Evolutionary conservation across 371 early-diverging fungal species (phyloP).

Genomic region (Nematocida sp.): DNA sequence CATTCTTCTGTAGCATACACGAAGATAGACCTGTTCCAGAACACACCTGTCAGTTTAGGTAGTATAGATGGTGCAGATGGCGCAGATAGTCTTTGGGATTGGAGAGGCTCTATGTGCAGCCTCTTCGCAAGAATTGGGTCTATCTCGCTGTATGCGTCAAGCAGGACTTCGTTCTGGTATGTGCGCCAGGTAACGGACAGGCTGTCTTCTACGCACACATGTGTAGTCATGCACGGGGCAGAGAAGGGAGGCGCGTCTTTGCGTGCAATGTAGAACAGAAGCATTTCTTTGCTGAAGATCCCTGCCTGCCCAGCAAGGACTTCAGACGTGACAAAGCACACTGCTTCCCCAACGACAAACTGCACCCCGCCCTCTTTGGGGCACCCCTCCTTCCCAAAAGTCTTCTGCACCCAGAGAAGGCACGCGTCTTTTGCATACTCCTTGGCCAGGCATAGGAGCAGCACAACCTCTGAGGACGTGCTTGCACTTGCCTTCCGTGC

Average conservation of each 20-base stretch:
- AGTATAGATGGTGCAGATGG: too few relatives aligned
- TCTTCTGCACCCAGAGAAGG: conserved; percentile 10
- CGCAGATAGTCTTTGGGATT: too few relatives aligned
- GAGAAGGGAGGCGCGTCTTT: background rate
- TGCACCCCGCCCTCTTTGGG: background rate
- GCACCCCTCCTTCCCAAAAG: background rate
- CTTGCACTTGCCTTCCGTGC: background rate
- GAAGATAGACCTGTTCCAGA: conserved; percentile 17
- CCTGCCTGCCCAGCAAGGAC: background rate
- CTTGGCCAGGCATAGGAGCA: background rate
- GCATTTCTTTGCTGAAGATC: background rate
- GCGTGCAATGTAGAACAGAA: background rate
- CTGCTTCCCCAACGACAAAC: background rate
- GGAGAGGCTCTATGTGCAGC: background rate
- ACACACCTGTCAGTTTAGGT: background rate
- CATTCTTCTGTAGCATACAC: background rate
- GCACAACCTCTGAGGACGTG: background rate
- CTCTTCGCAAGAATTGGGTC: conserved; percentile 4
- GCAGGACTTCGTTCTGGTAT: background rate
- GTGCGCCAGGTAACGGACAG: background rate
- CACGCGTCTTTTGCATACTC: background rate
- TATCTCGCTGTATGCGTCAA: background rate
- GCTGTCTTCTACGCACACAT: background rate
- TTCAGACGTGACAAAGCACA: background rate
- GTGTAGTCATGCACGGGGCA: background rate